Percentiles rank a stretch among this genome's conserved stretches.
These are phyloP conservation scores for Stagonosporopsis rhizophila DNA, from an alignment of 2,329 filamentous ascomycete species.

Conservation along the genomic window DNA sequence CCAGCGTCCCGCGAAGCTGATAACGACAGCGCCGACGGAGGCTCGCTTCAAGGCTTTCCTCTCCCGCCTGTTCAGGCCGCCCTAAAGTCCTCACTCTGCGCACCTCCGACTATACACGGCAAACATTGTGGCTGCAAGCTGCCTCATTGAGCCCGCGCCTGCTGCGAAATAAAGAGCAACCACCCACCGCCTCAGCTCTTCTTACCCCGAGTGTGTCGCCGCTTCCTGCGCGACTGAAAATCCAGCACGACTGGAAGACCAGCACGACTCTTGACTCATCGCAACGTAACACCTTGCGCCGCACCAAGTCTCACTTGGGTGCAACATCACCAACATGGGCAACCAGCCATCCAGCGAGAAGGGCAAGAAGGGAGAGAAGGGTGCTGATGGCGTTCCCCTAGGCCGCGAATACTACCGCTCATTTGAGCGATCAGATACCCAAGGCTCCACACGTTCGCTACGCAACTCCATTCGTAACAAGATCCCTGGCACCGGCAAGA, in stretches of 20 bases:
- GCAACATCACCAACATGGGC: conserved; percentile 67
- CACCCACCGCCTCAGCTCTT: conserved; percentile 24
- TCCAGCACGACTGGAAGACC: neutral
- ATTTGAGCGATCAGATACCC: conserved; percentile 90
- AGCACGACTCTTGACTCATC: conserved; percentile 15
- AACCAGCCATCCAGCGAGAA: conserved; percentile 74
- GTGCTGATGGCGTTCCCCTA: conserved; percentile 65
- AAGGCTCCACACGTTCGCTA: conserved; percentile 88
- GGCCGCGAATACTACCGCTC: conserved; percentile 80
- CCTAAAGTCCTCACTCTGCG: conserved; percentile 43
- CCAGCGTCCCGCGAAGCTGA: conserved; percentile 43
- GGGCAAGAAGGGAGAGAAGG: conserved; percentile 54
- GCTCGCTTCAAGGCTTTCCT: conserved; percentile 55
- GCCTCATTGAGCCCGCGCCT: conserved; percentile 25
- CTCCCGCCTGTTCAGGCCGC: conserved; percentile 54
- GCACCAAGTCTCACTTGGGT: conserved; percentile 16
- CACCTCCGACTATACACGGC: neutral
- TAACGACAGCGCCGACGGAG: conserved; percentile 51
- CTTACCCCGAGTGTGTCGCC: conserved; percentile 25
- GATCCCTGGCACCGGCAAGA: conserved; percentile 74
- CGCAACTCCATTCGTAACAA: conserved; percentile 83
- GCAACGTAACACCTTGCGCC: conserved; percentile 11
- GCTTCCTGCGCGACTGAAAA: conserved; percentile 18
- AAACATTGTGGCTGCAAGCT: conserved; percentile 24
- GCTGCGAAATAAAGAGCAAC: conserved; percentile 28